Conservation (phyloP, 2,329 filamentous ascomycete genomes). For the Penicillium verrucosum region DNA sequence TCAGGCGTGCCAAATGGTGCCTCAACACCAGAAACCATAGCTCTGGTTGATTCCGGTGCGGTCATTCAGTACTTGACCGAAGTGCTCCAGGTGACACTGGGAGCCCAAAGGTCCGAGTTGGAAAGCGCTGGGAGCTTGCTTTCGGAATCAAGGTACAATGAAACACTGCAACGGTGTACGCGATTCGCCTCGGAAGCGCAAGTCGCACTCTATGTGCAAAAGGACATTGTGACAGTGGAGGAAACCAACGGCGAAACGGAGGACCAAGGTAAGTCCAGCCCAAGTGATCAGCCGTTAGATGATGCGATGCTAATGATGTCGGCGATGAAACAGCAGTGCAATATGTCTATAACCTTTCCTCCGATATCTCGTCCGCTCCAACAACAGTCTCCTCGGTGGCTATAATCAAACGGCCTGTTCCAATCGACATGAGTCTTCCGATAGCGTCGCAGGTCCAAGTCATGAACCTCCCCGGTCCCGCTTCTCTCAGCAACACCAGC, state of each 20-base stretch:
- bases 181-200: constrained; percentile 88
- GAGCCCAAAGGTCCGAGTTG: constrained; percentile 73
- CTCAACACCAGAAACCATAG: constrained; percentile 28
- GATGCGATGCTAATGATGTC: constrained; percentile 4
- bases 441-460: constrained; percentile 88
- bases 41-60: constrained; percentile 60
- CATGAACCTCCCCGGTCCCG: constrained; percentile 82
- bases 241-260: constrained; percentile 42
- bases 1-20: constrained; percentile 37
- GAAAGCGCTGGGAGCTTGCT: constrained; percentile 78
- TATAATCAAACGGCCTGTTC: constrained; percentile 82
- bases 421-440: constrained; percentile 78
- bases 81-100: constrained; percentile 70
- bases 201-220: constrained; percentile 85
- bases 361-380: constrained; percentile 72
- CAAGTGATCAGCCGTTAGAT: neutral
- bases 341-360: constrained; percentile 76
- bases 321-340: constrained; percentile 30
- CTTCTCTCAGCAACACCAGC: constrained; percentile 63
- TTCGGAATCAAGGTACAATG: constrained; percentile 65
- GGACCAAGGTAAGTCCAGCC: constrained; percentile 39
- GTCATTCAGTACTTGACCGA: constrained; percentile 70
- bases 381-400: constrained; percentile 83
- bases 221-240: constrained; percentile 60
- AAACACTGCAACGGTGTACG: constrained; percentile 82